phyloP scores from a whole-genome alignment of 1,284 basidiomycete genomes.

The Exsudoporus floridanus region DNA sequence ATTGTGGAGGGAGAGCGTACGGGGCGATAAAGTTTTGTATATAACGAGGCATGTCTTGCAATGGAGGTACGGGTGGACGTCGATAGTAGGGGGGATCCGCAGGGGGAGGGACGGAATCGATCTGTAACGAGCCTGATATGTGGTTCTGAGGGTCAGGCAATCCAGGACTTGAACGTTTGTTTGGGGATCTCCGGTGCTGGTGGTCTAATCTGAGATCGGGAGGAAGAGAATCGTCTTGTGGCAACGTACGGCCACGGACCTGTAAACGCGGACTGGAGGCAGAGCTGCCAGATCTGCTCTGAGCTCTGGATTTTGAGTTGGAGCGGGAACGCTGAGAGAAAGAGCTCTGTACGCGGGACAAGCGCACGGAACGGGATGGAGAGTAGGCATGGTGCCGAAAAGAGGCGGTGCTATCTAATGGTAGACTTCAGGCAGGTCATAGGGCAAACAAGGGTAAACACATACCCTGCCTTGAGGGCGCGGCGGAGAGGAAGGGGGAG shows the following conservation, averaged over 20 bases:
- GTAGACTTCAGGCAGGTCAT: conserved; percentile 3
- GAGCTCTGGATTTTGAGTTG: conserved; percentile 40
- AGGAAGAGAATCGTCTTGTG: conserved; percentile 22
- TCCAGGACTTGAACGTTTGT: conserved; percentile 21
- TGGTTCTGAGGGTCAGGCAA: conserved; percentile 17
- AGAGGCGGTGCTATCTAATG: conserved; percentile 29
- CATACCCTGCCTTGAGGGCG: conserved; percentile 49
- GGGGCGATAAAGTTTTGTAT: conserved; percentile 18
- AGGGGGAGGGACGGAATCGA: conserved; percentile 11
- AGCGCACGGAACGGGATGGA: conserved; percentile 29
- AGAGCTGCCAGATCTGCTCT: conserved; percentile 44
- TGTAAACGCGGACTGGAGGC: conserved; percentile 43
- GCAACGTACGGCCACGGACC: conserved; percentile 35
- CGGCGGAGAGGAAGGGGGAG: conserved; percentile 21
- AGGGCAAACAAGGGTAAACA: conserved; percentile 27
- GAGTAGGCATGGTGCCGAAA: conserved; percentile 27
- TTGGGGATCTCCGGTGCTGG: conserved; percentile 14
- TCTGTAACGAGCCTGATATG: conserved; percentile 17
- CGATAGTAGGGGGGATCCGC: conserved; percentile 21
- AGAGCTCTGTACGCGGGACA: conserved; percentile 37
- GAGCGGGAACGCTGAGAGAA: conserved; percentile 33
- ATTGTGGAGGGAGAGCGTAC: conserved; percentile 30
- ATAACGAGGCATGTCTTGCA: conserved; percentile 27
- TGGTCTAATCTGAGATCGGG: conserved; percentile 30
- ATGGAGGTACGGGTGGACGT: conserved; percentile 17